A percentile compares a stretch with the other conserved stretches of the same genome.
phyloP scores from a whole-genome alignment of 176 grass and related monocot species.

The Phoenix dactylifera region DNA sequence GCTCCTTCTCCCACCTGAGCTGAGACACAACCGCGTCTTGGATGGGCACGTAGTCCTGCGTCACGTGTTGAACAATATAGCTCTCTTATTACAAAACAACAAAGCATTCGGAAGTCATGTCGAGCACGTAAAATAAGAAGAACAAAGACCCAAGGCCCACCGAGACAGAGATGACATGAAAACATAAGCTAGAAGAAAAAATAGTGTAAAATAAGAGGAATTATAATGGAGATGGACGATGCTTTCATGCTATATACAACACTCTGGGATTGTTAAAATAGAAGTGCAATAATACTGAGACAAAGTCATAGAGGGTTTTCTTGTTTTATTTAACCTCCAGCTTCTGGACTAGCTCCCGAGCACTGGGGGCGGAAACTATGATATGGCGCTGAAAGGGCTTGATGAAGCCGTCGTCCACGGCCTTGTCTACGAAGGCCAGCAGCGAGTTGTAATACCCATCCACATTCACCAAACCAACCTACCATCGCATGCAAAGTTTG shows the following conservation, averaged over 20 bases:
- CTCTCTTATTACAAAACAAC: too few species aligned
- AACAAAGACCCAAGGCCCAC: too few species aligned
- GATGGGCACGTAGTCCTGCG: constrained; percentile 54
- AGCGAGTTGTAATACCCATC: constrained; percentile 95
- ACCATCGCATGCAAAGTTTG: not conserved
- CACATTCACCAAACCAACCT: constrained; percentile 93
- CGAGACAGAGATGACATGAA: too few species aligned
- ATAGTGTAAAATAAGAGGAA: too few species aligned
- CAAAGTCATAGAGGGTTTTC: too few species aligned
- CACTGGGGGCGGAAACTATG: constrained; percentile 65
- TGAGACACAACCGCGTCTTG: constrained; percentile 39
- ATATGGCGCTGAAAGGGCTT: constrained; percentile 65
- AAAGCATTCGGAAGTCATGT: too few species aligned
- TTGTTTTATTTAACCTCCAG: constrained; percentile 45
- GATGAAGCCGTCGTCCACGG: constrained; percentile 96
- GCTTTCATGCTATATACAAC: not conserved
- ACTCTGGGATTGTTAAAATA: not conserved
- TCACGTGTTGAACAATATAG: not conserved
- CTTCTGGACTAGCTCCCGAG: constrained; percentile 64
- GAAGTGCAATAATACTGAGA: not conserved
- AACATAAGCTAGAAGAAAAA: too few species aligned
- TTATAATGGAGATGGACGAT: too few species aligned
- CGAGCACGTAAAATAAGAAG: too few species aligned
- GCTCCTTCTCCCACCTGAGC: constrained; percentile 72
- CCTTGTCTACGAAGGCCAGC: constrained; percentile 89